Percentiles rank a stretch among this genome's conserved stretches.
Evolutionary conservation across 495 filamentous ascomycete species (phyloP).

Genomic region (Penicillium atrosanguineum): DNA sequence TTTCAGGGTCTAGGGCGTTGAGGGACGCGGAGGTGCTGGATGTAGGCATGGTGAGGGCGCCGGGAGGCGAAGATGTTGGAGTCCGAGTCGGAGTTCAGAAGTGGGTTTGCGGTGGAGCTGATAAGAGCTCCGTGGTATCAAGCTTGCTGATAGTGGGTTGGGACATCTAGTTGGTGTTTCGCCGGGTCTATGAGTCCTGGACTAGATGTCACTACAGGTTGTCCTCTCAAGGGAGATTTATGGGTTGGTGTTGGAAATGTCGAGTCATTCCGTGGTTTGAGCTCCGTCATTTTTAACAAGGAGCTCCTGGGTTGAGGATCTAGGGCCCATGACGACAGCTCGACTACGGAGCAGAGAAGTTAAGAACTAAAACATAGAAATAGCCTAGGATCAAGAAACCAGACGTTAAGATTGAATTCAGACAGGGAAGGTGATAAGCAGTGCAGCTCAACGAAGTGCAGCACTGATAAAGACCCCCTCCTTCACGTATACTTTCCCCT

Average conservation of each 20-base stretch:
- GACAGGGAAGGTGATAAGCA: background rate
- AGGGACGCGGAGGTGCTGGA: background rate
- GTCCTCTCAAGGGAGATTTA: background rate
- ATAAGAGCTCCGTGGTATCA: slow-evolving; percentile 4
- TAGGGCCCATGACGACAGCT: background rate
- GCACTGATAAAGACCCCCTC: slow-evolving; percentile 17
- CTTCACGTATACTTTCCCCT: background rate
- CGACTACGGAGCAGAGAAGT: too few species aligned
- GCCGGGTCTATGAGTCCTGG: background rate
- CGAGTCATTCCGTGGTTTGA: background rate
- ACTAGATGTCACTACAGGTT: background rate
- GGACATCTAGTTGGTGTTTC: background rate
- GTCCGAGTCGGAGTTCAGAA: background rate
- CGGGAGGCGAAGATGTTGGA: background rate
- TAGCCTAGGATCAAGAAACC: background rate
- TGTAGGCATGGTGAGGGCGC: background rate
- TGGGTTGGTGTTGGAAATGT: background rate
- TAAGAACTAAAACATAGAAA: background rate
- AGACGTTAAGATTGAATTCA: background rate
- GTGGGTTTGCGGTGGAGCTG: slow-evolving; percentile 12
- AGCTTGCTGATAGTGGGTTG: background rate
- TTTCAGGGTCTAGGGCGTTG: background rate
- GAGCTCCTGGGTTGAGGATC: background rate
- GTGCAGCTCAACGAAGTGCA: background rate
- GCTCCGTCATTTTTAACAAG: background rate